Conservation (phyloP, 257 asterid species). For the Euphrasia confusa region DNA sequence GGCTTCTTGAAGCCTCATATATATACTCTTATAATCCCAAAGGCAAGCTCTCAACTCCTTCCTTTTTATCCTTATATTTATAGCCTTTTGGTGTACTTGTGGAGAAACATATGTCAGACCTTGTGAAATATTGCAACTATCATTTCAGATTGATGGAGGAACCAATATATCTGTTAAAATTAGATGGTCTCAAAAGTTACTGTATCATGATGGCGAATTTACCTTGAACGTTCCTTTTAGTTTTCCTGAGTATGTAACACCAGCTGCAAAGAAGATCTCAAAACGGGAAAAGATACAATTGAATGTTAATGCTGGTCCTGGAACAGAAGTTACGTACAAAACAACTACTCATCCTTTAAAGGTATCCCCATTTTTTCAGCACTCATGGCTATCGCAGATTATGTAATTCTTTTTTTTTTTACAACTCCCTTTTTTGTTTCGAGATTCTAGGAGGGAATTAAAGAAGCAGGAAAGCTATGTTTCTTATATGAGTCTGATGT, state of each 20-base stretch:
- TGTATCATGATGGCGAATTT: conserved; percentile 53
- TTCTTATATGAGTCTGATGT: conserved; percentile 71
- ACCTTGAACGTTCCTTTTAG: conserved; percentile 71
- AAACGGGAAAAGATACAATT: conserved; percentile 78
- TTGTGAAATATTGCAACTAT: neutral
- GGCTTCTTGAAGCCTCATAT: conserved; percentile 63
- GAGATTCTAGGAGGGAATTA: conserved; percentile 48
- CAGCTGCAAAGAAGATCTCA: conserved; percentile 77
- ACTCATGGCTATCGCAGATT: conserved; percentile 21
- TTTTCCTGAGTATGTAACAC: conserved; percentile 82
- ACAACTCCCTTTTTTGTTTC: conserved; percentile 8
- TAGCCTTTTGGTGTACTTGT: neutral
- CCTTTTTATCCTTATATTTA: conserved; percentile 7
- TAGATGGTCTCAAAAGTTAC: conserved; percentile 88
- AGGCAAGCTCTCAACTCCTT: conserved; percentile 38
- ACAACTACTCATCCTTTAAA: conserved; percentile 76
- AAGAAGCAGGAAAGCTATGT: conserved; percentile 61
- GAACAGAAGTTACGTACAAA: conserved; percentile 52
- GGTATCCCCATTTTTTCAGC: conserved; percentile 38
- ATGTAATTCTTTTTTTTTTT: conserved; percentile 6
- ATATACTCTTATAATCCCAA: conserved; percentile 68
- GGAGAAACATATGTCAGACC: conserved; percentile 11
- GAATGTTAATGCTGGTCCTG: conserved; percentile 63
- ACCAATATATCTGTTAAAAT: conserved; percentile 61
- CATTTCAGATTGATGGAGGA: conserved; percentile 82